Evolutionary conservation across 164 flowering plant genomes (phyloP).

Genomic region (Echeveria elegans): DNA sequence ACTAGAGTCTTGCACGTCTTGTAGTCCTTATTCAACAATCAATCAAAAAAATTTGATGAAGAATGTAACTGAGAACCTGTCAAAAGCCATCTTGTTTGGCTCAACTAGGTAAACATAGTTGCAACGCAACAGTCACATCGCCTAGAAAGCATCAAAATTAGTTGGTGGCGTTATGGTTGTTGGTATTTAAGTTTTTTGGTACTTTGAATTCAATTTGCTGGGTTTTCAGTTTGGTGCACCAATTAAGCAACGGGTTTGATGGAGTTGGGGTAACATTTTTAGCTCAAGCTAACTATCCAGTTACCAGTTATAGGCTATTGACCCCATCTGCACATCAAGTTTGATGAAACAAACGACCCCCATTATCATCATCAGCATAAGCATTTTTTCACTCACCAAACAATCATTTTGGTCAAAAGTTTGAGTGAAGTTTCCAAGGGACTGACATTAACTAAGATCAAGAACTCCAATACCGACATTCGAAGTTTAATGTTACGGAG

Average conservation of each 20-base stretch:
- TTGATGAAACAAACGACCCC: too few relatives aligned
- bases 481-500: too few relatives aligned
- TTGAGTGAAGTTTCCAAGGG: too few relatives aligned
- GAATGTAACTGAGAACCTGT: neutral
- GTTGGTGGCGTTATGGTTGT: neutral
- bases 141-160: too few relatives aligned
- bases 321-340: too few relatives aligned
- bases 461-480: too few relatives aligned
- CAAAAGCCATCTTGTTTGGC: neutral
- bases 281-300: neutral
- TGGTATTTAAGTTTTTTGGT: neutral
- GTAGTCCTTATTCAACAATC: too few relatives aligned
- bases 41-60: neutral
- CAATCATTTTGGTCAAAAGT: neutral
- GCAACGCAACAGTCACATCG: neutral
- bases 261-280: neutral
- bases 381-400: neutral
- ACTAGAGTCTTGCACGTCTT: too few relatives aligned
- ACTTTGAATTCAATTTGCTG: neutral
- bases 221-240: neutral
- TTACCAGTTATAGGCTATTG: too few relatives aligned
- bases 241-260: neutral
- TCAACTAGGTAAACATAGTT: neutral
- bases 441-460: too few relatives aligned
- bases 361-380: neutral